A percentile compares a stretch with the other conserved stretches of the same genome.
phyloP scores from a whole-genome alignment of 2,329 filamentous ascomycete genomes.

The Cryoendolithus antarcticus region DNA sequence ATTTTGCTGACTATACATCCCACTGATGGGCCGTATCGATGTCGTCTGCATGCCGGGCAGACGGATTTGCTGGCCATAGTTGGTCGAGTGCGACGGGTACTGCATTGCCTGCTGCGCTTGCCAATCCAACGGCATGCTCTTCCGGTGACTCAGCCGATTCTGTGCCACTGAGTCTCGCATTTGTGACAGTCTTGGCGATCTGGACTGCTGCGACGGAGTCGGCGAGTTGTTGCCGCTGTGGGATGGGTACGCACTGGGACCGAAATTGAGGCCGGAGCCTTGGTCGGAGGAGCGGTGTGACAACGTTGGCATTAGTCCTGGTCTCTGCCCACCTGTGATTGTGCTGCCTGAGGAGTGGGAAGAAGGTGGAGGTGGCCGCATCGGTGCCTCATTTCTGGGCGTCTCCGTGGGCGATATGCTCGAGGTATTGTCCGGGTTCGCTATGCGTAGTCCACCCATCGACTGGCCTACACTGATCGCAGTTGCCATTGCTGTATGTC shows the following conservation, averaged over 20 bases:
- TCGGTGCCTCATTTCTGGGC: conserved; percentile 6
- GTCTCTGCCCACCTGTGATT: conserved; percentile 24
- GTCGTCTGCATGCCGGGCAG: conserved; percentile 19
- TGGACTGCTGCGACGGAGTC: background rate
- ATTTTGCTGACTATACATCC: conserved; percentile 38
- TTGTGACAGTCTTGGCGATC: no score
- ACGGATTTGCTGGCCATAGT: conserved; percentile 12
- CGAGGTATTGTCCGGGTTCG: conserved; percentile 75
- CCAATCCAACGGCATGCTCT: conserved; percentile 31
- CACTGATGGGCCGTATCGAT: conserved; percentile 28
- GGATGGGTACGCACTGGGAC: conserved; percentile 27
- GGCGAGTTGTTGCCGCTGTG: conserved; percentile 11
- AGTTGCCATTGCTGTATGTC: no score
- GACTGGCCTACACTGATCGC: conserved; percentile 66
- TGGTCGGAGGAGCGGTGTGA: conserved; percentile 23
- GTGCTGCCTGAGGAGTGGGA: conserved; percentile 26
- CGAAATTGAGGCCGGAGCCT: conserved; percentile 28
- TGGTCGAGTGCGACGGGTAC: conserved; percentile 11
- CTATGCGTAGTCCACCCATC: conserved; percentile 87
- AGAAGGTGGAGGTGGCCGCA: conserved; percentile 15
- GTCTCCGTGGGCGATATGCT: conserved; percentile 12
- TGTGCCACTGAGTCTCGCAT: no score
- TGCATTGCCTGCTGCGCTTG: conserved; percentile 29
- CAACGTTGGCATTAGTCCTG: conserved; percentile 24
- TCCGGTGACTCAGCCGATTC: conserved; percentile 24